Evolutionary conservation across 2,329 filamentous ascomycete genomes (phyloP), one percentile per base, ranked within the genome.

Genomic region (Fusarium sp.): DNA sequence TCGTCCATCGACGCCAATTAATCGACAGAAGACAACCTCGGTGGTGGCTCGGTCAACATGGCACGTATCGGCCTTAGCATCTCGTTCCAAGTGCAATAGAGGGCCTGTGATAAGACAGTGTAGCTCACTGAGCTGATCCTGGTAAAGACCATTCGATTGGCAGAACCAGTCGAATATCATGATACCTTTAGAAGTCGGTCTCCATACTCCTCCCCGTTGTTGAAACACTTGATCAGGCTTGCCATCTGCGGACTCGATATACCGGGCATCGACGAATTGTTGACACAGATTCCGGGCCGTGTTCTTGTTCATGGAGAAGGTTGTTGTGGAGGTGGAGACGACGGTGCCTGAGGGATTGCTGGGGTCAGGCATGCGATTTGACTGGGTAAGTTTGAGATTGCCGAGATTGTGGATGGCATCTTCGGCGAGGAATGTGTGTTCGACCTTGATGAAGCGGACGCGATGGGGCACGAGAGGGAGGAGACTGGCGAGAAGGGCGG

Each of bases 241-340:
- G 70, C 93, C 93, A 78, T 98, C 95, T 13, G 93, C 92, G 5
- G 94, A 93, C 81, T 98, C 95, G 57, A 98, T 94, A 79, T 98
- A 97, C 59, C 95, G 89, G 55, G 95, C 95, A 75, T 98, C 95
- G 64, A 98, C 87, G 74, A 98, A 98, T 41, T 94, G 90, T 78
- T 97, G 93, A 79, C 95, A 98, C 59, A 98, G 94, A 5, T 93
- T 96, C 58, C 94, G 89, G 31, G 96, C 95, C 94, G 98, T 98
- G 77, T 98, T 95, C 80, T 94, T 96, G 52, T 95, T 95, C 95
- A 99, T 99, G 64, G 95, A 98, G 79, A 98, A 99, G 4, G 95
- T 98, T 1, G 96, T 98, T 0, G 95, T 98, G 0, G 96, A 98
- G 1, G 95, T 99, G 0, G 95, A 98, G 2, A 95, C 98, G 39